Evolutionary conservation across 2,329 filamentous ascomycete genomes (phyloP).

Genomic region (Thielaviopsis euricoi): DNA sequence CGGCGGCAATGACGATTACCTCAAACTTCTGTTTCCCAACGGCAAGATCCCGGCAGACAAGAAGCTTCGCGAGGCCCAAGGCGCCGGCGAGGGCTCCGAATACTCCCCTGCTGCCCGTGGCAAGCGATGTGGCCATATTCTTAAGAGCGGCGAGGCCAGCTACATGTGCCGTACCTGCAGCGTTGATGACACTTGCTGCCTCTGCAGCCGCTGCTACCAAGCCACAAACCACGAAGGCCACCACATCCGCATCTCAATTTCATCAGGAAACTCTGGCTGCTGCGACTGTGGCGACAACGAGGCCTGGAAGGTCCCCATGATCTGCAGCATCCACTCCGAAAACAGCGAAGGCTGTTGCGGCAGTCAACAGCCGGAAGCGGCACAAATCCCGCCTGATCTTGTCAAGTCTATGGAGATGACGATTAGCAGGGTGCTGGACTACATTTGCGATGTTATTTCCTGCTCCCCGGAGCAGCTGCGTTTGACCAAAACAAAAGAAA

Average conservation of each 20-base stretch:
- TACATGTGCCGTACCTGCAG: conserved; percentile 92
- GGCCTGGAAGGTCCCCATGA: conserved; percentile 75
- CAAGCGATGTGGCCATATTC: conserved; percentile 92
- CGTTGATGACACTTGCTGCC: conserved; percentile 83
- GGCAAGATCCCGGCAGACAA: conserved; percentile 49
- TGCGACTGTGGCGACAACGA: conserved; percentile 95
- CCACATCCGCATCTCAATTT: conserved; percentile 76
- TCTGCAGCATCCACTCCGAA: conserved; percentile 84
- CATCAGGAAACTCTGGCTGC: conserved; percentile 82
- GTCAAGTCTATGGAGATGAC: conserved; percentile 72
- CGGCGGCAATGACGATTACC: conserved; percentile 54
- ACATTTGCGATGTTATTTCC: conserved; percentile 93
- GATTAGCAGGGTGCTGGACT: conserved; percentile 72
- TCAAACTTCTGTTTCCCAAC: conserved; percentile 67
- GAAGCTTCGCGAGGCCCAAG: conserved; percentile 76
- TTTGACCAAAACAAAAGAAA: conserved; percentile 65
- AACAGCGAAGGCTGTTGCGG: conserved; percentile 19
- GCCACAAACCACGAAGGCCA: conserved; percentile 89
- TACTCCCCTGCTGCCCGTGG: conserved; percentile 85
- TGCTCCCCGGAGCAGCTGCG: conserved; percentile 93
- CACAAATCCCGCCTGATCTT: conserved; percentile 49
- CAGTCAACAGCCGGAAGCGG: not conserved
- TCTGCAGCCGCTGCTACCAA: conserved; percentile 90
- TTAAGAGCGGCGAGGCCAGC: conserved; percentile 83
- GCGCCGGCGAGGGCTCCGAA: conserved; percentile 83